phyloP scores from a whole-genome alignment of 2,329 filamentous ascomycete species.

The Talaromyces sp. region DNA sequence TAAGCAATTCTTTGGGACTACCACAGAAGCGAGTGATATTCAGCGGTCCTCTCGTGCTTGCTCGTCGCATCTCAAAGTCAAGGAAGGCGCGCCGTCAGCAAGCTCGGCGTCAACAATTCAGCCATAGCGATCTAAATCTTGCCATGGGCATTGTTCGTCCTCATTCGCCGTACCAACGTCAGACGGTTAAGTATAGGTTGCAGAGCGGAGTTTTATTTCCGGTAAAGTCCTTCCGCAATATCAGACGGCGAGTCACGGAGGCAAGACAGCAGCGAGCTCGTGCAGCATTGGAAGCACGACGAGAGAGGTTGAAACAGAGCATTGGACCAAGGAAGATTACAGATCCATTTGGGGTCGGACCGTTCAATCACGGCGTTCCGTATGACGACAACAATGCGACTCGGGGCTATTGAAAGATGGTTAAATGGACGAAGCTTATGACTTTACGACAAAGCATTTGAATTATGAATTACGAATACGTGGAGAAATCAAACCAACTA shows the following conservation, averaged over 20 bases:
- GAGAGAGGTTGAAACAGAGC: slow-evolving; percentile 52
- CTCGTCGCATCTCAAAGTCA: slow-evolving; percentile 28
- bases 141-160: slow-evolving; percentile 25
- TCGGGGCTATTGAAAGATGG: not conserved
- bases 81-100: slow-evolving; percentile 23
- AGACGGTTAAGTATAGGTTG: slow-evolving; percentile 34
- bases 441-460: not conserved
- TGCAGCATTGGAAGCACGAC: slow-evolving; percentile 49
- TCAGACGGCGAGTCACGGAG: slow-evolving; percentile 48
- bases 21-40: slow-evolving; percentile 47
- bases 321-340: slow-evolving; percentile 48
- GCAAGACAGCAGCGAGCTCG: slow-evolving; percentile 43
- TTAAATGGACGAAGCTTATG: not conserved
- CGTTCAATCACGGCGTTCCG: slow-evolving; percentile 16
- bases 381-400: slow-evolving; percentile 4
- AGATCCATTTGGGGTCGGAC: slow-evolving; percentile 25
- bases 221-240: slow-evolving; percentile 49
- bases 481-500: slow-evolving; percentile 1
- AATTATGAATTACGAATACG: slow-evolving; percentile 15
- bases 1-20: slow-evolving; percentile 56
- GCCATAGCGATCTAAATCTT: slow-evolving; percentile 22
- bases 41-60: slow-evolving; percentile 37
- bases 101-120: slow-evolving; percentile 33
- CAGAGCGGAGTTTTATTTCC: slow-evolving; percentile 48
- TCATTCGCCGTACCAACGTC: slow-evolving; percentile 31